Evolutionary conservation across 441 rosid genomes (phyloP).

Genomic region (Eruca vesicaria): DNA sequence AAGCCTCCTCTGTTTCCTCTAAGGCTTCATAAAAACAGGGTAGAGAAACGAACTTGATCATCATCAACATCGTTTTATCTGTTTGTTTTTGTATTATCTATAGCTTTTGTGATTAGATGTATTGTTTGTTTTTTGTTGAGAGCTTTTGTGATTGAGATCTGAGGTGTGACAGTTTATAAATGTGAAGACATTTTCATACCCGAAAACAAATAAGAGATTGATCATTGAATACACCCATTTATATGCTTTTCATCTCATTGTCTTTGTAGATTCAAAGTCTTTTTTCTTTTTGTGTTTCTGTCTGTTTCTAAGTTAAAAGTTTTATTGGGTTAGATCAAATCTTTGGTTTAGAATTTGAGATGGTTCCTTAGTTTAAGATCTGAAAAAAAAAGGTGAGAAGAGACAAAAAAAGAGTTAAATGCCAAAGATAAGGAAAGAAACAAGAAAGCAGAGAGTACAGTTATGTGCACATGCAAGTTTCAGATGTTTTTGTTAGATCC

Average conservation of each 20-base stretch:
- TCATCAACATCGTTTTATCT: neutral
- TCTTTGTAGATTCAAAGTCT: neutral
- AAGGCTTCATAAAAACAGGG: constrained; percentile 55
- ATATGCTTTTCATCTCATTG: constrained; percentile 14
- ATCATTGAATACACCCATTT: constrained; percentile 9
- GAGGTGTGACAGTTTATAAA: constrained; percentile 47
- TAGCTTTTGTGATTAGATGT: constrained; percentile 25
- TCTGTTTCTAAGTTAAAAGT: constrained; percentile 1
- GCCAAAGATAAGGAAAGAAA: constrained; percentile 17
- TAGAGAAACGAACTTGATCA: constrained; percentile 40
- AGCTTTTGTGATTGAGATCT: constrained; percentile 30
- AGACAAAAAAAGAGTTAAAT: constrained; percentile 28
- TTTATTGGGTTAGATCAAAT: neutral
- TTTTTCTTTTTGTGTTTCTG: neutral
- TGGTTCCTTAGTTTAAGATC: constrained; percentile 18
- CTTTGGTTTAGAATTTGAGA: neutral
- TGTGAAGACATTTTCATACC: constrained; percentile 31
- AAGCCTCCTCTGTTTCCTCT: constrained; percentile 80
- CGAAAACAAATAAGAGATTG: constrained; percentile 15
- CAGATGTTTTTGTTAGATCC: constrained; percentile 29
- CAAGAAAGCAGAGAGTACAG: constrained; percentile 12
- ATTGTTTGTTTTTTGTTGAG: neutral
- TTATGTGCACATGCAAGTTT: constrained; percentile 33
- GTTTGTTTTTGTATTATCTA: constrained; percentile 3
- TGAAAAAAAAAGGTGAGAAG: neutral